Evolutionary conservation across 805 yeast species (phyloP).

Genomic region (Cyberlindnera euphorbiiphila): DNA sequence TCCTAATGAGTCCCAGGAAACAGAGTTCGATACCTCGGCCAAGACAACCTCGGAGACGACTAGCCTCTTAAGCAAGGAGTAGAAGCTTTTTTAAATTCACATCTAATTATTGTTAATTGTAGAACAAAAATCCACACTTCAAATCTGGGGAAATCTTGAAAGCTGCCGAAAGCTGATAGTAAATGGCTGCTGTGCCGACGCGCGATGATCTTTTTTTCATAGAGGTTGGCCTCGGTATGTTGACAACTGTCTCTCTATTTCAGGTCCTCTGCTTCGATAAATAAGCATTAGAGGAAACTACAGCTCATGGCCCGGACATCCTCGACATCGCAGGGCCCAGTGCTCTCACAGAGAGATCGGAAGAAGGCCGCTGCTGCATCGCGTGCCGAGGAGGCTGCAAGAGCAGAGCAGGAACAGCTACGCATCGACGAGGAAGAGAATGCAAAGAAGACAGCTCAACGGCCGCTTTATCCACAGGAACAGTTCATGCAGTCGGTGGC

Average conservation of each 20-base stretch:
- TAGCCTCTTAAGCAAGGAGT: slow-evolving; percentile 24
- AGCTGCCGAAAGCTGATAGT: too few relatives aligned
- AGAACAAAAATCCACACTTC: too few relatives aligned
- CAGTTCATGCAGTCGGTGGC: slow-evolving; percentile 18
- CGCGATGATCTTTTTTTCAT: too few relatives aligned
- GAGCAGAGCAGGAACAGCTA: slow-evolving; percentile 7
- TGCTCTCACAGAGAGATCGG: slow-evolving; percentile 24
- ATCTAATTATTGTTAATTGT: too few relatives aligned
- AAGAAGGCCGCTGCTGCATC: slow-evolving; percentile 12
- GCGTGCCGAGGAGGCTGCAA: slow-evolving; percentile 4
- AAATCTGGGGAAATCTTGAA: too few relatives aligned
- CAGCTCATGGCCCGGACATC: slow-evolving; percentile 19
- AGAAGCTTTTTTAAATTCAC: too few relatives aligned
- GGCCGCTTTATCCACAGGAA: slow-evolving; percentile 23
- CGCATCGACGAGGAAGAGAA: slow-evolving; percentile 6
- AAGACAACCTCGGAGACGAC: slow-evolving; percentile 23
- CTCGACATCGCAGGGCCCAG: slow-evolving; percentile 16
- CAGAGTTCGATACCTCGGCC: slow-evolving; percentile 5
- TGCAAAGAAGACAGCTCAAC: background rate
- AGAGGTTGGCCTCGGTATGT: too few relatives aligned
- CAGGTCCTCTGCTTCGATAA: too few relatives aligned
- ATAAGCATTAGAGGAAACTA: too few relatives aligned
- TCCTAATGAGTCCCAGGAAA: slow-evolving; percentile 21
- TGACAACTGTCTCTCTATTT: too few relatives aligned
- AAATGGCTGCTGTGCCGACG: too few relatives aligned